Evolutionary conservation across 2,329 filamentous ascomycete species (phyloP).

Genomic region (Simplicillium sp.): DNA sequence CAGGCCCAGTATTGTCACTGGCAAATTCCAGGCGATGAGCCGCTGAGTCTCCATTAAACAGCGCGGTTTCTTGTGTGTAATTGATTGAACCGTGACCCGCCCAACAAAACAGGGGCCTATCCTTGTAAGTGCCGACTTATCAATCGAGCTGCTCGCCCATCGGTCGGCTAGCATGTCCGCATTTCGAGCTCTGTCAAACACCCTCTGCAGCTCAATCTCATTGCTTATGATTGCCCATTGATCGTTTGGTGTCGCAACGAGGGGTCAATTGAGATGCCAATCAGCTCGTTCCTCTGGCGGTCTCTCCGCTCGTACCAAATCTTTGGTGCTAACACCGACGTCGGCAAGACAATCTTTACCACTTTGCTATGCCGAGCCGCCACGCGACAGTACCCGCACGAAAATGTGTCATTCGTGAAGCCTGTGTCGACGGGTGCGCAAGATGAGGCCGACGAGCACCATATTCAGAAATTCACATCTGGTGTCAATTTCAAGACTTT

Average conservation of each 20-base stretch:
- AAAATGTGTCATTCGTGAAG: slow-evolving; percentile 60
- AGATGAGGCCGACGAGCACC: slow-evolving; percentile 61
- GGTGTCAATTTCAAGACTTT: slow-evolving; percentile 44
- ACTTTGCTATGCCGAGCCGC: slow-evolving; percentile 61
- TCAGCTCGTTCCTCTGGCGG: slow-evolving; percentile 43
- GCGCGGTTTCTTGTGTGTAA: too few species aligned
- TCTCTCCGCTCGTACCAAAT: slow-evolving; percentile 62
- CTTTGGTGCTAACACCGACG: slow-evolving; percentile 76
- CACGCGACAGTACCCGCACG: slow-evolving; percentile 30
- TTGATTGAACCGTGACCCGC: neutral
- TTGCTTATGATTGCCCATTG: too few species aligned
- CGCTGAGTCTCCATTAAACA: too few species aligned
- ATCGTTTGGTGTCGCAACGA: too few species aligned
- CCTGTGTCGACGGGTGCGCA: slow-evolving; percentile 69
- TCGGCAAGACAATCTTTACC: slow-evolving; percentile 76
- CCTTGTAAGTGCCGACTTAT: too few species aligned
- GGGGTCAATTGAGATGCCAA: too few species aligned
- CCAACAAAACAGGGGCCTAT: slow-evolving; percentile 5
- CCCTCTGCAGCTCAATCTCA: too few species aligned
- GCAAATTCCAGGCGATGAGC: neutral
- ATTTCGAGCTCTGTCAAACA: too few species aligned
- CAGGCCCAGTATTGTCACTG: slow-evolving; percentile 1
- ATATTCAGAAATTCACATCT: slow-evolving; percentile 50
- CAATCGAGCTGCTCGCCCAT: too few species aligned
- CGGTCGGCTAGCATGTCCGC: too few species aligned